Evolutionary conservation across 345 rosid genomes (phyloP).

Genomic region (Angophora floribunda): DNA sequence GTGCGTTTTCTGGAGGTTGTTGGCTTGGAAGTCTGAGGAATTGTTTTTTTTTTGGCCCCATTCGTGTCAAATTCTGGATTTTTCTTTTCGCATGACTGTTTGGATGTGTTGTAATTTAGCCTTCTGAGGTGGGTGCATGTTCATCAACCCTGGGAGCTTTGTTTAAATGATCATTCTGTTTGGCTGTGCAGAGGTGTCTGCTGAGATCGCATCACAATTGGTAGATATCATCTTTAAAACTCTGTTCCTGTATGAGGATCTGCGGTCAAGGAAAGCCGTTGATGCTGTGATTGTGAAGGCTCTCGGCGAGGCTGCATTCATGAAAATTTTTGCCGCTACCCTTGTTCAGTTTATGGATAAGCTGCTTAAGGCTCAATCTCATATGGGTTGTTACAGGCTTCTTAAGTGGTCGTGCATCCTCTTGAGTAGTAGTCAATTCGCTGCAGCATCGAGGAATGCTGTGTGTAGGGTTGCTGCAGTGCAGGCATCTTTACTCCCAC

Average conservation of each 20-base stretch:
- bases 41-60: neutral
- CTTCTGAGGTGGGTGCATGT: neutral
- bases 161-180: neutral
- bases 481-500: constrained; percentile 58
- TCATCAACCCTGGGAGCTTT: neutral
- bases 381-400: constrained; percentile 58
- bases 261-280: constrained; percentile 71
- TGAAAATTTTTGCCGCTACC: constrained; percentile 74
- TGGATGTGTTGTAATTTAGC: neutral
- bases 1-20: neutral
- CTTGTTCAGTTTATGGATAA: constrained; percentile 89
- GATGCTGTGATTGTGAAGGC: constrained; percentile 57
- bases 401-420: constrained; percentile 87
- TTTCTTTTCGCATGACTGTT: neutral
- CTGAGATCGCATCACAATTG: constrained; percentile 43
- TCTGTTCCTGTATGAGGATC: constrained; percentile 61
- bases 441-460: constrained; percentile 68
- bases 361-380: constrained; percentile 49
- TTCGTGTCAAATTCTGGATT: neutral
- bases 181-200: constrained; percentile 52
- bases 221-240: constrained; percentile 79
- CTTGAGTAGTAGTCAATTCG: constrained; percentile 58
- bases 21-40: neutral
- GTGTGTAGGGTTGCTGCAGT: constrained; percentile 63
- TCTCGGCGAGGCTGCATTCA: constrained; percentile 47